Conservation (phyloP, 2,329 filamentous ascomycete species). For the Rugonectria rugulosa region DNA sequence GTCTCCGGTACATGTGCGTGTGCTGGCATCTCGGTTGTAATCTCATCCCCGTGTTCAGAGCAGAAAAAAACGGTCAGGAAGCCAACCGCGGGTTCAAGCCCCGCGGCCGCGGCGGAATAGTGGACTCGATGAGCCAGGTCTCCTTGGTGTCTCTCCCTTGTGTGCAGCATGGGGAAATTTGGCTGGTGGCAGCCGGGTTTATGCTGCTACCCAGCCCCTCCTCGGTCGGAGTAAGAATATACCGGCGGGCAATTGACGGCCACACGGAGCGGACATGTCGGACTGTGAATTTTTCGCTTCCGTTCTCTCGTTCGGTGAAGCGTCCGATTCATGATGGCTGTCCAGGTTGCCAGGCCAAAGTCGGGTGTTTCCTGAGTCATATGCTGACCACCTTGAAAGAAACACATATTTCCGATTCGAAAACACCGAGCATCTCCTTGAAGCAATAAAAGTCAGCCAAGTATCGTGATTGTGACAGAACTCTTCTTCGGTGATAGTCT, state of each 20-base stretch:
- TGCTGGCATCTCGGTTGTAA: background rate
- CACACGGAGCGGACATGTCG: too few species aligned
- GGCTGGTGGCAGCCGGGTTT: background rate
- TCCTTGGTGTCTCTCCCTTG: background rate
- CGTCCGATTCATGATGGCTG: too few species aligned
- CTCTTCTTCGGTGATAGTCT: slow-evolving; percentile 12
- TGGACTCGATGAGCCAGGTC: slow-evolving; percentile 6
- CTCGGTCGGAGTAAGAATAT: slow-evolving; percentile 2
- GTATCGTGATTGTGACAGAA: background rate
- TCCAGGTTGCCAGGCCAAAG: too few species aligned
- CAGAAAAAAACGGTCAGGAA: background rate
- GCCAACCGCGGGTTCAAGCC: slow-evolving; percentile 1
- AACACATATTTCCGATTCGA: background rate
- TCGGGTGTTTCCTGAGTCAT: background rate
- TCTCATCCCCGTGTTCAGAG: background rate
- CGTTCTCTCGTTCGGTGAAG: too few species aligned
- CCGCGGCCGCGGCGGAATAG: slow-evolving; percentile 8
- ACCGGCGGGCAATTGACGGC: slow-evolving; percentile 4
- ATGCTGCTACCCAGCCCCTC: background rate
- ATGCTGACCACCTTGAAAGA: background rate
- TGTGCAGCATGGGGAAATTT: background rate
- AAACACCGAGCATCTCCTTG: background rate
- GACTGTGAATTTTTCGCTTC: too few species aligned
- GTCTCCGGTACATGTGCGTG: background rate
- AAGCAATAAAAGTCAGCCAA: background rate